Evolutionary conservation across 495 filamentous ascomycete genomes (phyloP).

Genomic region (Daldinia concentrica): DNA sequence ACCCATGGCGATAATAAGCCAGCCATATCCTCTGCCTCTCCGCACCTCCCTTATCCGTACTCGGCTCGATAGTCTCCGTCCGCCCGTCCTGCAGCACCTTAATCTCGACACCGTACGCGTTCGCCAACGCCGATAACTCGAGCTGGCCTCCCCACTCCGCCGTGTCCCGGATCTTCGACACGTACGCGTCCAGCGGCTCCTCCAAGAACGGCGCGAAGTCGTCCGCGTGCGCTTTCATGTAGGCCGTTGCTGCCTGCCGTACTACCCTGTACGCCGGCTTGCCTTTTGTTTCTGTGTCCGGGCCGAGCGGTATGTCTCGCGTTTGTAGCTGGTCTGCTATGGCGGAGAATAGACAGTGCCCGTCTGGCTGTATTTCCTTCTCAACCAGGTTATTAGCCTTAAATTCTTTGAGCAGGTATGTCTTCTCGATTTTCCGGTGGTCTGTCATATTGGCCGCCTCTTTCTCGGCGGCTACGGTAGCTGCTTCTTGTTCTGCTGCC

Average conservation of each 20-base stretch:
- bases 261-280: conserved; percentile 62
- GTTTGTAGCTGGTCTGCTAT: conserved; percentile 81
- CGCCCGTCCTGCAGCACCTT: conserved; percentile 85
- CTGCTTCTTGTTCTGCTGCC: conserved; percentile 81
- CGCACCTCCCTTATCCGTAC: conserved; percentile 39
- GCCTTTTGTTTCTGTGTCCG: conserved; percentile 34
- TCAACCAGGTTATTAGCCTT: conserved; percentile 70
- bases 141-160: conserved; percentile 97
- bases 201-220: conserved; percentile 79
- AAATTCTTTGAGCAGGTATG: conserved; percentile 73
- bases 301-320: conserved; percentile 50
- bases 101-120: conserved; percentile 82
- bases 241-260: conserved; percentile 64
- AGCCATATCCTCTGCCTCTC: conserved; percentile 73
- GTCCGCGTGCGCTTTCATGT: conserved; percentile 61
- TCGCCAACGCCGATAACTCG: conserved; percentile 86
- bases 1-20: conserved; percentile 92
- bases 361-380: conserved; percentile 84
- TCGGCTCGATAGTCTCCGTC: conserved; percentile 76
- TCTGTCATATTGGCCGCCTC: conserved; percentile 81
- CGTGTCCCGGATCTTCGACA: conserved; percentile 80
- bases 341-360: conserved; percentile 95
- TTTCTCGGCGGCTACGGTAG: conserved; percentile 68
- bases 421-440: conserved; percentile 74
- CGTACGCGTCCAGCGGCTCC: conserved; percentile 78